Conservation (phyloP, 2,329 filamentous ascomycete genomes). For the Trichoderma atroviride region DNA sequence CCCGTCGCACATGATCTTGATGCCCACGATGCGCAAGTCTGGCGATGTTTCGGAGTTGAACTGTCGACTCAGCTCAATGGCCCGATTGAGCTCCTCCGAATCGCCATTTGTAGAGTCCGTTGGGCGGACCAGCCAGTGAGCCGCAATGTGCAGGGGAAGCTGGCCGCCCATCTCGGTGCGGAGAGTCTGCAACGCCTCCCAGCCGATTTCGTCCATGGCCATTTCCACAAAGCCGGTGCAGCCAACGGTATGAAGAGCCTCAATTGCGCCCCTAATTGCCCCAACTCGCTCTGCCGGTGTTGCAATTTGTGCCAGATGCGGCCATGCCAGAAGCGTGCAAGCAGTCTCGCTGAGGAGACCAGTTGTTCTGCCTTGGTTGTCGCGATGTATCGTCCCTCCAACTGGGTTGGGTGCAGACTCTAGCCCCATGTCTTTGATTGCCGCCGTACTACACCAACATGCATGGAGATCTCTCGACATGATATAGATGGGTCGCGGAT, state of each 20-base stretch:
- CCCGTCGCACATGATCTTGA: conserved; percentile 22
- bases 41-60: conserved; percentile 1
- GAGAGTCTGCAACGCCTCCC: conserved; percentile 11
- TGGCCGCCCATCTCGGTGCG: conserved; percentile 15
- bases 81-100: conserved; percentile 1
- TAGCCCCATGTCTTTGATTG: conserved; percentile 12
- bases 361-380: background rate
- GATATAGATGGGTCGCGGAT: conserved; percentile 9
- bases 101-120: conserved; percentile 11
- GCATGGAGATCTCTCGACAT: conserved; percentile 17
- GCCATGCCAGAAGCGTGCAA: conserved; percentile 11
- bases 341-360: conserved; percentile 8
- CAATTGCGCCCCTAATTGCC: background rate
- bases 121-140: conserved; percentile 17
- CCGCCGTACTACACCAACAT: conserved; percentile 16
- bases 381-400: conserved; percentile 20
- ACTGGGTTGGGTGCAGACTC: conserved; percentile 13
- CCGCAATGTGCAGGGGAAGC: conserved; percentile 16
- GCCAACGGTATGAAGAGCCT: conserved; percentile 14
- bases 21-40: conserved; percentile 20
- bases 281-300: conserved; percentile 3
- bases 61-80: background rate
- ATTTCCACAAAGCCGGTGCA: conserved; percentile 21
- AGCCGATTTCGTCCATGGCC: conserved; percentile 21
- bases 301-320: conserved; percentile 17